A percentile compares a stretch with the other conserved stretches of the same genome.
Evolutionary conservation across 129 eudicot species (phyloP).

Genomic region (Calendula officinalis): DNA sequence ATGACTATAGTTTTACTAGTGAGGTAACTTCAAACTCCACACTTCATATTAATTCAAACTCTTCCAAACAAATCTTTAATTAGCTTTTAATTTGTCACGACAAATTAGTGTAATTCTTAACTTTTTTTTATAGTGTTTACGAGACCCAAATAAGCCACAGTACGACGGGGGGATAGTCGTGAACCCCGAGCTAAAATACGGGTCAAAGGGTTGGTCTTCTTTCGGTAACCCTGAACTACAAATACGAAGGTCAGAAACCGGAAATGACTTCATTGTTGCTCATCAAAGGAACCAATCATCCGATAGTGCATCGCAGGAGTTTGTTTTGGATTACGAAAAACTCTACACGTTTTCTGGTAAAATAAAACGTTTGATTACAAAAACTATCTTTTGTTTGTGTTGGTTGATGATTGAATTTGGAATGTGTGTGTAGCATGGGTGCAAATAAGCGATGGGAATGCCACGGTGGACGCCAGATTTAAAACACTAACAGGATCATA

Average conservation of each 20-base stretch:
- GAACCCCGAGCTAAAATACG: constrained; percentile 50
- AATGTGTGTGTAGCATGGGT: not conserved
- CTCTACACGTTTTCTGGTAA: constrained; percentile 67
- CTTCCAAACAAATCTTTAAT: too few species aligned
- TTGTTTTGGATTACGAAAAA: constrained; percentile 41
- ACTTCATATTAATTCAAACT: too few species aligned
- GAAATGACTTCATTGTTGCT: constrained; percentile 48
- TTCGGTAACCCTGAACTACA: constrained; percentile 43
- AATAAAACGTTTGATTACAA: not conserved
- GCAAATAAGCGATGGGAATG: not conserved
- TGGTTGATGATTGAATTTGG: not conserved
- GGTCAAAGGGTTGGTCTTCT: constrained; percentile 47
- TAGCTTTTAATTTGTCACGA: too few species aligned
- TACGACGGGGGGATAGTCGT: constrained; percentile 59
- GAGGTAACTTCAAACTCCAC: too few species aligned
- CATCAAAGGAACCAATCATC: constrained; percentile 33
- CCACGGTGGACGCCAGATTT: not conserved
- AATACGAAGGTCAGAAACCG: constrained; percentile 21
- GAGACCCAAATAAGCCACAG: constrained; percentile 42
- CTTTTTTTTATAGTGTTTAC: not conserved
- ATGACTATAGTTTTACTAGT: too few species aligned
- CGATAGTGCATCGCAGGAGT: constrained; percentile 47
- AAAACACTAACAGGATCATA: not conserved
- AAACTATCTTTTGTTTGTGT: not conserved
- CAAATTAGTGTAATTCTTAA: too few species aligned